A percentile compares a stretch with the other conserved stretches of the same genome.
These are phyloP conservation scores for Candida vartiovaarae DNA, from an alignment of 805 yeast species.

Conservation along the genomic window DNA sequence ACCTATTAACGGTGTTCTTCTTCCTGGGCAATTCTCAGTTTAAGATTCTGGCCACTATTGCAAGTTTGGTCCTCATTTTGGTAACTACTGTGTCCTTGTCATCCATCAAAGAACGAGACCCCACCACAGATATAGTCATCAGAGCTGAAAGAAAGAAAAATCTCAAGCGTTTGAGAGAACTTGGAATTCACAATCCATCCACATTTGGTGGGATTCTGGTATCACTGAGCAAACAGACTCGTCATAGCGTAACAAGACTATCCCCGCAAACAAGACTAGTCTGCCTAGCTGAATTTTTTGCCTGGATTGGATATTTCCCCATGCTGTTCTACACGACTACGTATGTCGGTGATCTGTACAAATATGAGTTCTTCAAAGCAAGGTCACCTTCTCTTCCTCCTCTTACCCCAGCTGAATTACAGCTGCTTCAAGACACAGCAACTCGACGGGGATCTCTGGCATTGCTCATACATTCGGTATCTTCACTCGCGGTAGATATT, in stretches of 20 bases:
- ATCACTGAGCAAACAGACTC: conserved; percentile 28
- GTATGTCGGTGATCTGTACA: conserved; percentile 54
- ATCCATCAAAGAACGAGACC: conserved; percentile 41
- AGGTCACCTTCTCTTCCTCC: conserved; percentile 30
- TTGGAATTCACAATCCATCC: conserved; percentile 30
- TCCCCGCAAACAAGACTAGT: conserved; percentile 46
- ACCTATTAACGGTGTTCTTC: conserved; percentile 33
- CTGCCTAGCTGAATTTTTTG: conserved; percentile 53
- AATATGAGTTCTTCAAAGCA: conserved; percentile 27
- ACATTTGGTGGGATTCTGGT: conserved; percentile 12
- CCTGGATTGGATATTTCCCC: conserved; percentile 66
- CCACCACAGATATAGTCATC: conserved; percentile 35
- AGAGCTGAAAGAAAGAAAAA: conserved; percentile 31
- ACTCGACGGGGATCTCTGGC: conserved; percentile 49
- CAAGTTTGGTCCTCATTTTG: conserved; percentile 32
- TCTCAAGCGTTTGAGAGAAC: conserved; percentile 24
- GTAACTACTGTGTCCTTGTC: conserved; percentile 29
- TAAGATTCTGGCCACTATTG: conserved; percentile 38
- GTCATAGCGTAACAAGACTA: conserved; percentile 29
- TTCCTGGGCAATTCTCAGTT: conserved; percentile 43
- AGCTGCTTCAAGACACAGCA: conserved; percentile 36
- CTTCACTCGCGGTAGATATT: conserved; percentile 37
- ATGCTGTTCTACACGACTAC: conserved; percentile 59
- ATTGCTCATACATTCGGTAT: conserved; percentile 40
- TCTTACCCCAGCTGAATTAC: conserved; percentile 31